Conservation (phyloP, 257 asterid species). For the Solanum chmielewskii region DNA sequence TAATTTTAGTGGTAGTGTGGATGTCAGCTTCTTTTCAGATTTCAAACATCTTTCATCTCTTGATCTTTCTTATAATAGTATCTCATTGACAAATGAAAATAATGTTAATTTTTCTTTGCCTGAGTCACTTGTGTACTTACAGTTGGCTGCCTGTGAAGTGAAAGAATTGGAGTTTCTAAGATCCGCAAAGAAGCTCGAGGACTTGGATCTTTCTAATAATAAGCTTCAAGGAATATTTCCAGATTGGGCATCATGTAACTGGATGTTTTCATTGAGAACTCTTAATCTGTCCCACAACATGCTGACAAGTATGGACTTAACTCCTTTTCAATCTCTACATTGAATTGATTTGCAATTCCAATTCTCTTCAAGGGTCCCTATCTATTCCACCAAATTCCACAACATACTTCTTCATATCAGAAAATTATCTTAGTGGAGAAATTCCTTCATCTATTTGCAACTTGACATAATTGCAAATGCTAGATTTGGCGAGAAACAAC, state of each 20-base stretch:
- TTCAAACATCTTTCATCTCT: neutral
- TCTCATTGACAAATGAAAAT: neutral
- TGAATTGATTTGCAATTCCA: neutral
- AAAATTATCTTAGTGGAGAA: slow-evolving; percentile 3
- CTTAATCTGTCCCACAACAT: neutral
- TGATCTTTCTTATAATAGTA: neutral
- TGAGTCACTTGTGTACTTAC: neutral
- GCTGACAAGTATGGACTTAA: neutral
- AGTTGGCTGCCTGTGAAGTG: neutral
- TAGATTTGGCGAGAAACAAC: neutral
- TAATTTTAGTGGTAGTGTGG: neutral
- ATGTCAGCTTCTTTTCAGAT: neutral
- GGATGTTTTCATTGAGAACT: rapidly evolving
- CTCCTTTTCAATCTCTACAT: no score
- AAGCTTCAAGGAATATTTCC: neutral
- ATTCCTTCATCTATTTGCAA: slow-evolving; percentile 5
- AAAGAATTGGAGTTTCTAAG: neutral
- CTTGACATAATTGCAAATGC: neutral
- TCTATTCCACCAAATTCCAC: neutral
- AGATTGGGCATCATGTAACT: neutral
- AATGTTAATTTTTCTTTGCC: neutral
- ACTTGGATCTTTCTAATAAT: neutral
- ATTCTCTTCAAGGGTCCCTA: neutral
- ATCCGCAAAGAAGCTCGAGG: neutral
- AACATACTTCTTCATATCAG: neutral